Base-by-base conservation (phyloP, 805 yeast species). In the Candida xiaguanensis region DNA sequence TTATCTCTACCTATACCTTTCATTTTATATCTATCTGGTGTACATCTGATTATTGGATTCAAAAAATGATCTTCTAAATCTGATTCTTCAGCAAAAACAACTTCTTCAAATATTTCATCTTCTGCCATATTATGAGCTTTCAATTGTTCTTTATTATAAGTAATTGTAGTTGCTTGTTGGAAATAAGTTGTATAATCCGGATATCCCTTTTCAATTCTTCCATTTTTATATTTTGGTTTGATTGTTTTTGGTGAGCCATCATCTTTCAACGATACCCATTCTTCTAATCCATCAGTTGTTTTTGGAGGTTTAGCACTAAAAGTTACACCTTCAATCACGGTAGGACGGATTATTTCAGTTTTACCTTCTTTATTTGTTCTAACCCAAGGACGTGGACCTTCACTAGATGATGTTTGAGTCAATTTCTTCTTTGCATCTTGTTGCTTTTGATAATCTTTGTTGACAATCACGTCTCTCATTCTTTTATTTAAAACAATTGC, bases 21-120 rank as follows among this genome's bases (percentile, higher is more conserved):
- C 48, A 70, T 74, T 52, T 65, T 71, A 56, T 85, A 88, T 34
- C 75, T 62, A 39, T 82, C 82, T 2, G 96, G 96, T 3, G 89
- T 85, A 63, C 96, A 88, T 62, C 96, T 74, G 53, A 86, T 74
- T 35, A 88, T 58, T 0, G 96, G 96, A 53, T 82, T 85, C 56
- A 88, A 67, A 14, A 73, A 63, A 19, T 78, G 81, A 52, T 85
- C 82, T 0, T 85, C 78, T n/a, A 72, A 71, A 58, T 85, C 95
- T 2, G 14, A 19, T 59, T 87, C 95, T 4, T 77, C 80, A 16
- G 75, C 55, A 50, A 56, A 72, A 15, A 60, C 52, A 31, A 75
- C 78, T 48, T 87, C 87, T 40, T 67, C 74, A 50, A 72, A 75
- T 1, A 64, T 53, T 19, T 80, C 83, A 47, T 70, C 81, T 1